These are phyloP conservation scores for Skeletonema menzelii DNA, from an alignment of 108 stramenopile genomes.

Conservation along the genomic window DNA sequence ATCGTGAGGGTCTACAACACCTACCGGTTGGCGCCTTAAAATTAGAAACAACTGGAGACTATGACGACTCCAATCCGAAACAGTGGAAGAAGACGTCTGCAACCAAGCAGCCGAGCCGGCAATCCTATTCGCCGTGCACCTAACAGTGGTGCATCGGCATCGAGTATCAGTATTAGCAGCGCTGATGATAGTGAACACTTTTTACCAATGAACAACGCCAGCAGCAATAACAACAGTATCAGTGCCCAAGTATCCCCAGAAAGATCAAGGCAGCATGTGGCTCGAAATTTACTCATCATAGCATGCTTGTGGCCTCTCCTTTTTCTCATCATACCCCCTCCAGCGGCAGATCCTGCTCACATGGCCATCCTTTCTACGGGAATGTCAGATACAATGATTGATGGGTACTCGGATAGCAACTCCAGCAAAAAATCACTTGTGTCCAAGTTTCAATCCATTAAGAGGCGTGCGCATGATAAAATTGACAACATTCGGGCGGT, in stretches of 20 bases:
- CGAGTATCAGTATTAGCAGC: background rate
- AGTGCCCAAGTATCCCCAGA: background rate
- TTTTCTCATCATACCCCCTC: background rate
- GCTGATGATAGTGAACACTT: background rate
- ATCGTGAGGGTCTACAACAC: too few species aligned
- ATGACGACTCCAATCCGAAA: background rate
- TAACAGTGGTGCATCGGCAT: background rate
- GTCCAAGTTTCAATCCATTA: background rate
- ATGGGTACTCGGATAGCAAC: background rate
- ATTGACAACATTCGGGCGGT: slow-evolving; percentile 12
- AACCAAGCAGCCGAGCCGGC: slow-evolving; percentile 10
- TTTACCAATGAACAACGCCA: background rate
- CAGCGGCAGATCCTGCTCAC: background rate
- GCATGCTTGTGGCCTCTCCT: slow-evolving; percentile 19
- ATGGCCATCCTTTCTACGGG: slow-evolving; percentile 8
- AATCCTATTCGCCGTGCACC: slow-evolving; percentile 19
- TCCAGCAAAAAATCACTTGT: background rate
- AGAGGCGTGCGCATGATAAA: slow-evolving; percentile 7
- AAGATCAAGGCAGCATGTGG: background rate
- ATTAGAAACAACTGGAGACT: too few species aligned
- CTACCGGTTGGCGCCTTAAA: too few species aligned
- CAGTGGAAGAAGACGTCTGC: background rate
- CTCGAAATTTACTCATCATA: background rate
- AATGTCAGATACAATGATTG: background rate
- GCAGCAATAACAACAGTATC: background rate